Evolutionary conservation across 768 basidiomycete species (phyloP), one percentile per base, ranked within the genome.

Genomic region (Podaxis mareebaensis): DNA sequence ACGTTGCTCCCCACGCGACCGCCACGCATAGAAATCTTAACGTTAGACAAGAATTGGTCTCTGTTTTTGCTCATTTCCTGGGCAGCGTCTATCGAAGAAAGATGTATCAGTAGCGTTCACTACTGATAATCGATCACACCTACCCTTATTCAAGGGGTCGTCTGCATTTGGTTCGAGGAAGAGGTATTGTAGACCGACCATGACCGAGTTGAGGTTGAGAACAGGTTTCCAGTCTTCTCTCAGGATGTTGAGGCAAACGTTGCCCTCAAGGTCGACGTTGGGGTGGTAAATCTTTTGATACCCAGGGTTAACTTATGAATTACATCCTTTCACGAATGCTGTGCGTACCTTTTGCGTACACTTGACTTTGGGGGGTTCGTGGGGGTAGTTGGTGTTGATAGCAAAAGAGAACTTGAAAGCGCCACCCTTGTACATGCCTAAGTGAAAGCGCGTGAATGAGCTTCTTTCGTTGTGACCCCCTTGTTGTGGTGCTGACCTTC

Each of bases 181-280:
- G 58, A 99, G 85, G 72, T 98, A 99, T 75, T 99, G 97, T 61
- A 99, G 77, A 39, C 97, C 97, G 64, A 99, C 93, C 94, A 99
- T 96, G 67, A 99, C 94, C 33, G 96, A 93, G 74, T 95, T 98
- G 58, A 99, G 82, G 76, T 98, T 99, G 49, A 99, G 81, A 3
- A 99, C 97, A 4, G 97, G 97, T 73, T 99, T 99, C 97, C 97
- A 99, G 78, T 99, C 97, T 80, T 99, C 97, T 73, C 97, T 88
- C 63, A 99, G 85, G 73, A 99, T 98, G 77, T 99, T 99, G 69
- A 99, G 76, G 80, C 97, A 99, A 52, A 99, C 96, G 69, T 99
- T 99, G 51, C 97, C 97, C 73, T 98, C 95, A 40, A 97, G 84
- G 75, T 99, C 97, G 58, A 99, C 90, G 71, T 99, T 99, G 0